A percentile compares a stretch with the other conserved stretches of the same genome.
Evolutionary conservation across 2,329 filamentous ascomycete species (phyloP).

Genomic region (Septoria linicola): DNA sequence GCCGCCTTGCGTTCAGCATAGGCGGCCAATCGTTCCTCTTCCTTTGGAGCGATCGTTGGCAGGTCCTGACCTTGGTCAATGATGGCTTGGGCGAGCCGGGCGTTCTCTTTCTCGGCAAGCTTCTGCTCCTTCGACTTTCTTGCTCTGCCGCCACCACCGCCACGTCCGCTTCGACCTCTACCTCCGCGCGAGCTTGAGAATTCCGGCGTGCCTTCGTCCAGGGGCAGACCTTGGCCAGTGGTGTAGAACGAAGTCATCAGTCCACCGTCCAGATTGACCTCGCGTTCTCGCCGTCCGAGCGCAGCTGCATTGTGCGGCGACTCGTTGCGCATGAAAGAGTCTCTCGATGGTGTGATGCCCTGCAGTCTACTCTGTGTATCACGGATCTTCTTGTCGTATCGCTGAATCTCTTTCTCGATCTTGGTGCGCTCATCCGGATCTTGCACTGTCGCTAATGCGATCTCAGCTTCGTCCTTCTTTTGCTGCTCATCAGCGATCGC

Average conservation of each 20-base stretch:
- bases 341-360: constrained; percentile 71
- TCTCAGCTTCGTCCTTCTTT: constrained; percentile 77
- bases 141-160: constrained; percentile 56
- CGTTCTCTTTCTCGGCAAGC: constrained; percentile 69
- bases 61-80: constrained; percentile 75
- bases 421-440: constrained; percentile 81
- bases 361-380: constrained; percentile 85
- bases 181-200: constrained; percentile 40
- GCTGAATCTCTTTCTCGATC: constrained; percentile 80
- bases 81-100: constrained; percentile 83
- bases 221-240: constrained; percentile 22
- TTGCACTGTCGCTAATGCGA: constrained; percentile 72
- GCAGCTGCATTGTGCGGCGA: constrained; percentile 50
- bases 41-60: constrained; percentile 59
- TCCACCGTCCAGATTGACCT: constrained; percentile 77
- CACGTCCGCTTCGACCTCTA: constrained; percentile 46
- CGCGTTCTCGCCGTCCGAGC: constrained; percentile 42
- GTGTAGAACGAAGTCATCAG: constrained; percentile 78
- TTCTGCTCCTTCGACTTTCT: constrained; percentile 84
- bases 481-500: constrained; percentile 83
- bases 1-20: constrained; percentile 23
- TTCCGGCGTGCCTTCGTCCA: constrained; percentile 35
- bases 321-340: constrained; percentile 62
- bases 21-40: constrained; percentile 53
- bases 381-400: constrained; percentile 87